Evolutionary conservation across 495 filamentous ascomycete genomes (phyloP), one percentile per base, ranked within the genome.

Genomic region (Podospora anserina): DNA sequence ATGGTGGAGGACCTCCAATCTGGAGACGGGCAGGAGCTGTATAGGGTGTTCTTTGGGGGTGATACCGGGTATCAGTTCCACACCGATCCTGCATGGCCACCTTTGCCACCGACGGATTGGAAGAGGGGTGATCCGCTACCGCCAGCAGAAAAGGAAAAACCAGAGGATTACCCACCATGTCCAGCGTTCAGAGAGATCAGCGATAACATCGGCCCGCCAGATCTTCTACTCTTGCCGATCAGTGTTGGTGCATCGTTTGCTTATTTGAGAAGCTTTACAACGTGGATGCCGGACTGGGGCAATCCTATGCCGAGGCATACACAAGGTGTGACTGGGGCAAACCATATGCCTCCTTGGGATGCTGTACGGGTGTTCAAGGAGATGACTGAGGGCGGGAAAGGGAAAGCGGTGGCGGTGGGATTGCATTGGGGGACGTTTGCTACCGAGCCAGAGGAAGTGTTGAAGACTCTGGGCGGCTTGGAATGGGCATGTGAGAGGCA

Each of bases 351-450:
- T 27, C 68, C 76, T 3, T 78, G 76, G 76, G 76, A 78, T 68
- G 76, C 76, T 0, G 76, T 77, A 2, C 65, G 65, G 4, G 75
- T 78, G 3, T 20, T 78, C 19, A 72, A 66, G 28, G 61, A 70
- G 19, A 78, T 78, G 75, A 63, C 67, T 18, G 61, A 34, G 19
- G 15, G 18, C 60, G 27, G n/a, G 15, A 34, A 39, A 20, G 59
- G 56, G 20, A 65, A 49, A 32, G 39, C 70, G 4, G 71, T 78
- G 15, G 76, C 76, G 3, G 65, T 78, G 15, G 76, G 71, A 1
- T 74, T 78, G 63, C 76, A 78, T 60, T 78, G 76, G 76, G 76
- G 76, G 13, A 78, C 76, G 4, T 78, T 78, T 70, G 75, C 76
- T 1, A 66, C 70, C 0, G 76, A 78, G 23, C 69, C 73, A 18